A percentile compares a stretch with the other conserved stretches of the same genome.
Evolutionary conservation across 2,329 filamentous ascomycete species (phyloP).

Genomic region (Ambrosiella beaveri): DNA sequence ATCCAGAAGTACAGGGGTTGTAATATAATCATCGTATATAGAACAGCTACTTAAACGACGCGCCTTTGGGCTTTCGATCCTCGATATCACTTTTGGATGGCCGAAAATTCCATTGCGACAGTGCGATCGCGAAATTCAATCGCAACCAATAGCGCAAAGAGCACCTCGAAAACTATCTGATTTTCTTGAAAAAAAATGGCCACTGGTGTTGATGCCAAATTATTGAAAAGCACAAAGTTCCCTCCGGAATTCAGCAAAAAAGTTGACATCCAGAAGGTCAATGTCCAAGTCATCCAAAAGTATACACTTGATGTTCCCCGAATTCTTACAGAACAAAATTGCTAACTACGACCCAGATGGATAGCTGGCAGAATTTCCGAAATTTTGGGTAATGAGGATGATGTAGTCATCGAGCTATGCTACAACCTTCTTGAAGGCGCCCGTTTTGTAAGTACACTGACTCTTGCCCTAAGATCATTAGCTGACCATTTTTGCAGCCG

Average conservation of each 20-base stretch:
- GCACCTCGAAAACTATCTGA: not conserved
- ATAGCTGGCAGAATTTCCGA: conserved; percentile 75
- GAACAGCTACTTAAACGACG: not conserved
- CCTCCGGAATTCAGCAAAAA: conserved; percentile 86
- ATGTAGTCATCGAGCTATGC: conserved; percentile 81
- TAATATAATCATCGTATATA: not conserved
- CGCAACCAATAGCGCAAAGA: not conserved
- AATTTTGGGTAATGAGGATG: conserved; percentile 83
- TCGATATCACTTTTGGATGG: not conserved
- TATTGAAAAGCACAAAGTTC: conserved; percentile 82
- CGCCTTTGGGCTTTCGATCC: not conserved
- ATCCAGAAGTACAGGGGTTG: not conserved
- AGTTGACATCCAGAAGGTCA: conserved; percentile 95
- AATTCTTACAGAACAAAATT: not conserved
- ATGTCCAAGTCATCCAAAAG: conserved; percentile 96
- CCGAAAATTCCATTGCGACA: not conserved
- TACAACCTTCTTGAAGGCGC: conserved; percentile 54
- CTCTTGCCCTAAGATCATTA: conserved; percentile 2
- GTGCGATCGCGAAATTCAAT: not conserved
- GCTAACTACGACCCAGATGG: conserved; percentile 45
- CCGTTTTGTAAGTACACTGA: conserved; percentile 45
- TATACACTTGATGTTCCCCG: conserved; percentile 26
- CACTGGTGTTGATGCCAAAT: conserved; percentile 71
- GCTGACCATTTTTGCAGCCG: conserved; percentile 37
- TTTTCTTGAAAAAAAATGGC: conserved; percentile 40